Base-by-base conservation (phyloP, 331 rosid genomes). In the Quercus lobata region DNA sequence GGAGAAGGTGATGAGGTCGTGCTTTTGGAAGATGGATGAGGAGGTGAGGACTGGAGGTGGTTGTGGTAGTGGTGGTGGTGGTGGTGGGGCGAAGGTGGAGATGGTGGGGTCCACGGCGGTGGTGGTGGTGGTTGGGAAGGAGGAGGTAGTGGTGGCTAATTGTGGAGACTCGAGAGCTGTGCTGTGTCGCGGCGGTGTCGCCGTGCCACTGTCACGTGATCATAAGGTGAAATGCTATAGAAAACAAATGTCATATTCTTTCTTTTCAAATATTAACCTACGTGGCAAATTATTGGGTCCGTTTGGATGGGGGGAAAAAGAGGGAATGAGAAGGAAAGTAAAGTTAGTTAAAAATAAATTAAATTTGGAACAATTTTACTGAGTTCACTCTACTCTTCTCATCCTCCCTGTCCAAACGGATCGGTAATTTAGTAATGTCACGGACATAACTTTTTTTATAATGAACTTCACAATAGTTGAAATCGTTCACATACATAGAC, bases 161-260 rank as follows among this genome's bases (percentile, higher is more conserved):
- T 89, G 88, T 53, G 94, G 97, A 2, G 91, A 88, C 74, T 91
- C 96, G 0, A 85, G 97, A n/a, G 89, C 86, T 21, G 88, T 93
- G 0, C 41, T 93, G 24, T 85, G 87, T 52, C 87, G 84, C 11
- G 92, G 73, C 52, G 92, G 91, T 7, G 81, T 44, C 2, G 85
- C 90, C 2, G 44, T 89, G 8, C 88, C 92, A 24, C 90, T 92
- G 56, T 90, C 95, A 80, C 83, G 70, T 70, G 94, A 88, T 81
- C 94, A 90, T 62, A 87, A 82, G 91, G 93, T 90, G 46, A 37
- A 37, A 37, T 37, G 46, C 46, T 37, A 37, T 7, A 2, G 46
- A 37, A 37, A 37, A 37, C 46, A 8, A 41, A 41, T 41, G 9
- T 41, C 46, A 8, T 41, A 8, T 1, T 41, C 12, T 41, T 41